Evolutionary conservation across 371 early-diverging fungal genomes (phyloP), one percentile per base, ranked within the genome.

Genomic region (Mortierella sp.): DNA sequence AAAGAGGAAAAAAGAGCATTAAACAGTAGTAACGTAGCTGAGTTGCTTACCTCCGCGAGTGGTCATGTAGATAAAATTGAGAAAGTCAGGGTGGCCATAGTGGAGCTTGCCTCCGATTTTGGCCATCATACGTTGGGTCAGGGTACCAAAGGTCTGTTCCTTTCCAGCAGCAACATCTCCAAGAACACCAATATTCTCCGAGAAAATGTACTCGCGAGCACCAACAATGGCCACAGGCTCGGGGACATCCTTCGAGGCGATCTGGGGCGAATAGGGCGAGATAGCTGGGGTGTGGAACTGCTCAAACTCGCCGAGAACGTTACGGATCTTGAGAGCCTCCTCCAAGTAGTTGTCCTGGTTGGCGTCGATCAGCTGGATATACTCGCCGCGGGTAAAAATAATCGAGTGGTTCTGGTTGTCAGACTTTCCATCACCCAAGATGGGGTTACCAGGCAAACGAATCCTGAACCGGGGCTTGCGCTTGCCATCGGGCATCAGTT

Each of bases 261-360:
- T 78, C 72, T 86, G 89, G 16, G 93, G 90, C 21, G 94, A 92
- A 80, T 96, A 96, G 0, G 96, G 96, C 4, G 95, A 95, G 11
- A 91, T 78, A 21, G 90, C 91, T 29, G 91, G 91, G 1, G 91
- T 90, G 49, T 93, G 92, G 83, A 93, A 91, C 78, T 93, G 93
- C 76, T 96, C 96, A 88, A 98, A 97, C 88, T 98, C 97, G 27
- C 95, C 95, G 2, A 97, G 91, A 1, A 97, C 91, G 80, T 95
- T 95, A 16, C 96, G 91, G 79, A 98, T 94, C 90, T 98, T 98
- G 81, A 97, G 89, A 51, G 95, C 93, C 89, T 98, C 97, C 78
- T 96, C 96, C 16, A 96, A 90, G 81, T 97, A 97, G 87, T 97
- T 95, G 86, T 98, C 98, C 89, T 97, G 97, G 81, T 98, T 98